phyloP scores from a whole-genome alignment of 2,329 filamentous ascomycete genomes.

The Volutella citrinella region DNA sequence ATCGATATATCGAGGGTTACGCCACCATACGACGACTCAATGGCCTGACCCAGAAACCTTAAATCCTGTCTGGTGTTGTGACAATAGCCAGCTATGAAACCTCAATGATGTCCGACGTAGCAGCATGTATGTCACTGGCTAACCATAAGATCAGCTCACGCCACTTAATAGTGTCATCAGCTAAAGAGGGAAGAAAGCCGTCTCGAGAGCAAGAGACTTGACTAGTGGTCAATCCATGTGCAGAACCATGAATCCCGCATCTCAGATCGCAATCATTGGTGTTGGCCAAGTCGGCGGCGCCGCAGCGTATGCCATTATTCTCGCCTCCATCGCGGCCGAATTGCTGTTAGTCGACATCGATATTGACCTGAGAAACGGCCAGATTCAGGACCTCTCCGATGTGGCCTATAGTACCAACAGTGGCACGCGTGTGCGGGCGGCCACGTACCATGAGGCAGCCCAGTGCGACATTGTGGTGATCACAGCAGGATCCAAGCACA shows the following conservation, averaged over 20 bases:
- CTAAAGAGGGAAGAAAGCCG: too few species aligned
- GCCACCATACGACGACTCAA: too few species aligned
- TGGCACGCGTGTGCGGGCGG: conserved; percentile 41
- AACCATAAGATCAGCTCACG: too few species aligned
- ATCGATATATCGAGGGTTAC: too few species aligned
- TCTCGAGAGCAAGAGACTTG: too few species aligned
- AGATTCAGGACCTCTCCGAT: conserved; percentile 51
- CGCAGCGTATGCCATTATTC: conserved; percentile 48
- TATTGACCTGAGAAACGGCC: conserved; percentile 41
- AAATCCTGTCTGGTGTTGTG: too few species aligned
- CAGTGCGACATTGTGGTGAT: conserved; percentile 53
- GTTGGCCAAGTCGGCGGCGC: conserved; percentile 50
- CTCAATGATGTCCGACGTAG: too few species aligned
- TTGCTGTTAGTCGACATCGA: conserved; percentile 53
- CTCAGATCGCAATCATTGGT: conserved; percentile 44
- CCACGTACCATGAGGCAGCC: conserved; percentile 44
- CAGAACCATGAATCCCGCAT: conserved; percentile 3
- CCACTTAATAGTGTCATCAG: too few species aligned
- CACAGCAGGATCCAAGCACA: conserved; percentile 51
- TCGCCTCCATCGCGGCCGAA: conserved; percentile 47
- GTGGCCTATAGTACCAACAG: conserved; percentile 43
- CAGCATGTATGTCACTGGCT: too few species aligned
- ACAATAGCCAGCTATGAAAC: too few species aligned
- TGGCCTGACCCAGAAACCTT: too few species aligned
- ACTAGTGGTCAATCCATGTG: too few species aligned